These are phyloP conservation scores for Sporisorium graminicola DNA, from an alignment of 1,284 basidiomycete genomes.

Conservation along the genomic window DNA sequence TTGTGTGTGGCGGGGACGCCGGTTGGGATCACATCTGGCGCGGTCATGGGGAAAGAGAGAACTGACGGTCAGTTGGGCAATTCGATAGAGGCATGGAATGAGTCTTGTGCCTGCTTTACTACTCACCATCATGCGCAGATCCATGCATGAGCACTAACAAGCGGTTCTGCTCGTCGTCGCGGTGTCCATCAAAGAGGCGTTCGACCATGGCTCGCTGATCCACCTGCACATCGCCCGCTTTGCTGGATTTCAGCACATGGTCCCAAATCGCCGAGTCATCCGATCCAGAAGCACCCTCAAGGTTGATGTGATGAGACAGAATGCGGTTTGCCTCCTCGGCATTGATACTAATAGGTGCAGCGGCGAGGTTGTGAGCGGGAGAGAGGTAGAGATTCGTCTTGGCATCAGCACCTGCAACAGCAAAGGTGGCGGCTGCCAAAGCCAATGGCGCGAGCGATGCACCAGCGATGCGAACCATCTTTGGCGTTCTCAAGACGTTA, in stretches of 20 bases:
- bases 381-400: conserved; percentile 50
- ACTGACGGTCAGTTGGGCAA: background rate
- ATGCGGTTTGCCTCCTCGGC: conserved; percentile 42
- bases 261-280: conserved; percentile 30
- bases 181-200: conserved; percentile 41
- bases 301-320: conserved; percentile 44
- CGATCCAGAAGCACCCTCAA: conserved; percentile 10
- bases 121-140: conserved; percentile 37
- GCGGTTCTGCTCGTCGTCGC: conserved; percentile 36
- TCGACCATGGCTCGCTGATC: conserved; percentile 38
- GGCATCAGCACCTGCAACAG: conserved; percentile 16
- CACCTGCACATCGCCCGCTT: conserved; percentile 12
- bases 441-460: conserved; percentile 24
- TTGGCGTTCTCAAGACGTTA: background rate
- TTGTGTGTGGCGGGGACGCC: conserved; percentile 41
- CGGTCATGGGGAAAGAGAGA: background rate
- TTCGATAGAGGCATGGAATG: background rate
- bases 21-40: conserved; percentile 39
- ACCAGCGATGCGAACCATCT: conserved; percentile 35
- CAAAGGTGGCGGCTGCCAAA: conserved; percentile 16
- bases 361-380: conserved; percentile 25
- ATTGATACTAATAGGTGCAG: conserved; percentile 28
- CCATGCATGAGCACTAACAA: conserved; percentile 51
- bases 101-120: background rate
- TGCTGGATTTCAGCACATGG: conserved; percentile 22